Evolutionary conservation across 2,329 filamentous ascomycete genomes (phyloP).

Genomic region (Mollisia scopiformis): DNA sequence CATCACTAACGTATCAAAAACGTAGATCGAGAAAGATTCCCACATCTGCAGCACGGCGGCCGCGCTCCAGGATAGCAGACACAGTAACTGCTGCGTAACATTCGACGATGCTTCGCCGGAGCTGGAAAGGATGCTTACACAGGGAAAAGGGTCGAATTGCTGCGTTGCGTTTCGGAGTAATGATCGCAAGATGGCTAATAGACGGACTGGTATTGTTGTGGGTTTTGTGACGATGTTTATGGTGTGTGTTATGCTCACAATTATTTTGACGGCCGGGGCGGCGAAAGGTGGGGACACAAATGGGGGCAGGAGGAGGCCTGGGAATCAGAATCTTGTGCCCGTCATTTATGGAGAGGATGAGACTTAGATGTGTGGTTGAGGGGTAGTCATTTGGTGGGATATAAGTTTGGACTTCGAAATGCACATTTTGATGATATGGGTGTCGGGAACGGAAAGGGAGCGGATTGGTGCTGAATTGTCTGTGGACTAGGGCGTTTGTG

Average conservation of each 20-base stretch:
- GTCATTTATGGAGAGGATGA: neutral
- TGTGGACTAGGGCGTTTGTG: neutral
- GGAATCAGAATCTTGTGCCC: neutral
- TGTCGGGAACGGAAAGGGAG: neutral
- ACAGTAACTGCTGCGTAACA: slow-evolving; percentile 31
- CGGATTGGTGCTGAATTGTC: neutral
- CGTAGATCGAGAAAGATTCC: slow-evolving; percentile 11
- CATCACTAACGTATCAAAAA: neutral
- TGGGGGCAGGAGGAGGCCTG: too few species aligned
- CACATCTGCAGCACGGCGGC: neutral
- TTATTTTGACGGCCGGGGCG: slow-evolving; percentile 5
- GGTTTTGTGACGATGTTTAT: slow-evolving; percentile 8
- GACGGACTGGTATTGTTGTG: slow-evolving; percentile 1
- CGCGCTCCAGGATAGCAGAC: neutral
- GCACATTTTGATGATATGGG: neutral
- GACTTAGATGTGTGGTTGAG: neutral
- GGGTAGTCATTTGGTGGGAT: too few species aligned
- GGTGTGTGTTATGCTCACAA: slow-evolving; percentile 7
- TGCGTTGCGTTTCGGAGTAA: slow-evolving; percentile 25
- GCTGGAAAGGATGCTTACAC: slow-evolving; percentile 23
- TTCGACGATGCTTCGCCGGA: slow-evolving; percentile 31
- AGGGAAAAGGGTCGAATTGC: slow-evolving; percentile 23
- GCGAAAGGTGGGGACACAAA: neutral
- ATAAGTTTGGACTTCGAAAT: too few species aligned
- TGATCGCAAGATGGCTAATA: neutral